Base-by-base conservation (phyloP, 306 rosid species). In the Quercus ilex region DNA sequence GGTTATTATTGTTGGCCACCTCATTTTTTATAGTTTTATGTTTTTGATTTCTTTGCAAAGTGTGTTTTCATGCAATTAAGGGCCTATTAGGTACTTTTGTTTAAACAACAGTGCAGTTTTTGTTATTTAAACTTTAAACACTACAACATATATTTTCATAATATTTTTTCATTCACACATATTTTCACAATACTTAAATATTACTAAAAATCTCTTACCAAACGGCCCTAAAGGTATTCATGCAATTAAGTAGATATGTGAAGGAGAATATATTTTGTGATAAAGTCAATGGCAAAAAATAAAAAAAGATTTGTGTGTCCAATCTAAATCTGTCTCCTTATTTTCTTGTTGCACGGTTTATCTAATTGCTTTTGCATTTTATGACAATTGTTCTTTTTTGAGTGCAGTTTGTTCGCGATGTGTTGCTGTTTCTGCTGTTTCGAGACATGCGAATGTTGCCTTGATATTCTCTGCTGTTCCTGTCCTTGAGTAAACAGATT, bases 381-480 rank as follows among this genome's bases (percentile, higher is more conserved):
- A 28, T 70, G 5, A 10, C 18, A 15, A 14, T 72, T 23, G 18
- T 46, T 55, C 41, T 3, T 43, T 55, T 10, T 15, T 41, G 6
- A 6, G 2, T 58, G 80, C 83, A 71, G 83, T 72, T 23, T 85
- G 75, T 85, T 81, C 46, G 63, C 83, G 1, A 5, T 65, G 75
- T 81, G 79, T 35, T 78, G 86, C 71, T 82, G 86, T 64, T 85
- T 78, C 71, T 79, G 77, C 79, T 85, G 82, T 57, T 78, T 21
- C 30, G 86, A 81, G 77, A 78, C 81, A 57, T 85, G 84, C 15
- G 83, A 75, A 31, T 82, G 86, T 28, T 85, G 82, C 74, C 63
- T 75, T 5, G 86, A 79, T 7, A 23, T 21, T 25, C 68, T 85
- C 14, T 82, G 79, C 38, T 85, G 86, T 73, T 67, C 78, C 86